Percentiles rank a stretch among this genome's conserved stretches.
Evolutionary conservation across 805 yeast species (phyloP).

Genomic region (Grigorovia transvaalensis): DNA sequence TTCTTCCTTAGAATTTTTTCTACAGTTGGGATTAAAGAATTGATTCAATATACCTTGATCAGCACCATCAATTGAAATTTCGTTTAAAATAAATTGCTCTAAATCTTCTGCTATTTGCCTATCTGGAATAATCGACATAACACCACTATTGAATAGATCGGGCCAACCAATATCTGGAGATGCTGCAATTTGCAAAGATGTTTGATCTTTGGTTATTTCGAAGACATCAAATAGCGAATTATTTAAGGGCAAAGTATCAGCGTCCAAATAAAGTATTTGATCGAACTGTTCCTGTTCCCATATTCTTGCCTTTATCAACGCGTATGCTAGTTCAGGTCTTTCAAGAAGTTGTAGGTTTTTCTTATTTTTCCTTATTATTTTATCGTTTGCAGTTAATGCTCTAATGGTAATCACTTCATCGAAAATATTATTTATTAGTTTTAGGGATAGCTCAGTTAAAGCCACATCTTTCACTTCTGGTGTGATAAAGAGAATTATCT

Average conservation of each 20-base stretch:
- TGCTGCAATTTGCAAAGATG: conserved; percentile 33
- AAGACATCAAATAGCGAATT: conserved; percentile 16
- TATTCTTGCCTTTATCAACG: conserved; percentile 40
- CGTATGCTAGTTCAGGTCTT: conserved; percentile 43
- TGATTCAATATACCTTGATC: conserved; percentile 87
- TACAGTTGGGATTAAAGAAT: conserved; percentile 38
- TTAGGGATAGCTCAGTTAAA: conserved; percentile 11
- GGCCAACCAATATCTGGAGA: conserved; percentile 89
- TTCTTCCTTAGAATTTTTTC: conserved; percentile 1
- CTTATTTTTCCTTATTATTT: conserved; percentile 11
- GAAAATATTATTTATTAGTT: conserved; percentile 13
- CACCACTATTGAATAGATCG: conserved; percentile 77
- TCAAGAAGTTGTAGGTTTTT: conserved; percentile 29
- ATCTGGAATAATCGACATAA: conserved; percentile 51
- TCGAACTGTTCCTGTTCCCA: conserved; percentile 38
- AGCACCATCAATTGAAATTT: conserved; percentile 66
- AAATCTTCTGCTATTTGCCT: conserved; percentile 34
- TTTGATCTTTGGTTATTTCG: conserved; percentile 16
- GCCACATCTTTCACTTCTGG: conserved; percentile 11
- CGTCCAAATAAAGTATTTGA: conserved; percentile 49
- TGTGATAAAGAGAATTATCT: conserved; percentile 15
- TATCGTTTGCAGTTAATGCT: conserved; percentile 13
- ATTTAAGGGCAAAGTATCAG: conserved; percentile 48
- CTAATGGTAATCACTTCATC: conserved; percentile 23
- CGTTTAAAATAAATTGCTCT: conserved; percentile 17